Evolutionary conservation across 2,329 filamentous ascomycete species (phyloP), one percentile per base, ranked within the genome.

Genomic region (Dothidotthia symphoricarpi): DNA sequence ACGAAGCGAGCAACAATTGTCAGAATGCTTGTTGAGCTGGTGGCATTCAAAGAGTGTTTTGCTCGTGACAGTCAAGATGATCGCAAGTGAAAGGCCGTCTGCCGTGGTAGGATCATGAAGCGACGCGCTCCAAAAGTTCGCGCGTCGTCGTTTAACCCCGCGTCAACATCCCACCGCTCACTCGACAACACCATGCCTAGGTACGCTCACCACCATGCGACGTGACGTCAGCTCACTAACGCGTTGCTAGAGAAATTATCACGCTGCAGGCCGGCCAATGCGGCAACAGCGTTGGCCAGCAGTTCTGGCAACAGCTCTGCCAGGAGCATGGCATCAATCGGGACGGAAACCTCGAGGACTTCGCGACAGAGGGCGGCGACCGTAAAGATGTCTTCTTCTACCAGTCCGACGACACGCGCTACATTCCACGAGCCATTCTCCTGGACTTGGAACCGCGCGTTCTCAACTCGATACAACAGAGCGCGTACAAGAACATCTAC

Each of bases 361-460:
- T 96, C 73, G 93, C 93, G 63, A 96, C 89, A 33, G 93, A 97
- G 69, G 93, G 93, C 63, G 90, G 91, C 53, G 93, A 98, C 71
- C 85, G 93, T 57, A 98, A 98, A 69, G 93, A 98, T 70, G 93
- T 98, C 45, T 97, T 97, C 73, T 97, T 95, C 78, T 98, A 97
- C 74, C 91, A 84, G 66, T 97, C 90, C 64, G 93, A 98, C 75
- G 93, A 98, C 66, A 98, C 93, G 42, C 81, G 93, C 72, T 98
- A 98, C 70, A 97, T 98, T 53, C 93, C 93, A 9, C 82, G 93
- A 63, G 91, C 93, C 31, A 97, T 98, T 57, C 75, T 98, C 34
- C 85, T 98, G 48, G 93, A 98, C 66, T 75, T 98, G 26, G 93
- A 98, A 69, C 93, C 93, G 16, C 80, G 93, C 50, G 85, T 97